Evolutionary conservation across 176 grass and related monocot species (phyloP), one percentile per base, ranked within the genome.

Genomic region (Carex cristatella): DNA sequence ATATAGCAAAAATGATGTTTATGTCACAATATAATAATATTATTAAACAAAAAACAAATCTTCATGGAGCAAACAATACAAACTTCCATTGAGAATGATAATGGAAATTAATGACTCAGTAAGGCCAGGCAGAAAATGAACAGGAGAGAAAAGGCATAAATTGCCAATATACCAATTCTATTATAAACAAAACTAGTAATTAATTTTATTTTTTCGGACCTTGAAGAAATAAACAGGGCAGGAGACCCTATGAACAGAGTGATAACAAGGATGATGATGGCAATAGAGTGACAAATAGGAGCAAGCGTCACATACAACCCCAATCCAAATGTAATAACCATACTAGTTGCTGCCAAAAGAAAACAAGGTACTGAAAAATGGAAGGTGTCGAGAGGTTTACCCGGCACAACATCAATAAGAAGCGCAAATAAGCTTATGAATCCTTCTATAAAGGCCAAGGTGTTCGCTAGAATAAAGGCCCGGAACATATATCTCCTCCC

Each of bases 151-250:
- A 59, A 0, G 4, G 3, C 13, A 58, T 58, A 58, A 18, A 4
- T 1, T 7, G 6, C 42, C 42, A 46, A 0, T 46, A 46, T 1
- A 7, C 6, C 3, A 0, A 0, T 35, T 0, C 1, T 0, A 1
- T 35, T 35, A 35, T 35, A 35, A 1, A 7, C 0, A 7, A 46
- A 46, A 46, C 0, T 7, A 46, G 5, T 7, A 46, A 7, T 1
- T 23, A 23, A 23, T 23, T 23, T 23, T 23, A 23, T 23, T 23
- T 23, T 23, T 23, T 23, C 23, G 23, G 23, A 23, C 23, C 23
- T 23, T 23, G 23, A 23, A 23, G 23, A 23, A 5, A 7, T 8
- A 2, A 35, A 0, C 44, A 46, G 7, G 7, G 44, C 44, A 27
- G 61, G 61, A 18, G 19, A 30, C 2, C 2, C 61, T 7, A 9